phyloP scores from a whole-genome alignment of 1,139 yeast species.

The Meyerozyma athensensis region DNA sequence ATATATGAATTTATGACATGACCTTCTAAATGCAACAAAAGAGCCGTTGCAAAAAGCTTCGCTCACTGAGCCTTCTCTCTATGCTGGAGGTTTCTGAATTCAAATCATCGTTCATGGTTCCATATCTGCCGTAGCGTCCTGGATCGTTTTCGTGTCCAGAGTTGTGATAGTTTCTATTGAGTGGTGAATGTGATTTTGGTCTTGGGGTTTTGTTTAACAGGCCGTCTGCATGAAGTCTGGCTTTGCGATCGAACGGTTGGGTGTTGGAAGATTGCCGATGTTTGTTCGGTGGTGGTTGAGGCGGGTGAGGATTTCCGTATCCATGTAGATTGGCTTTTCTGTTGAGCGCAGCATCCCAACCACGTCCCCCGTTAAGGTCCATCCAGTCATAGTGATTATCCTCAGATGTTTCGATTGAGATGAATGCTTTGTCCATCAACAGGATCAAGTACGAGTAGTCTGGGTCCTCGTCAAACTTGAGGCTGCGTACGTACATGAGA shows the following conservation, averaged over 20 bases:
- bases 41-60: slow-evolving; percentile 11
- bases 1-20: not conserved
- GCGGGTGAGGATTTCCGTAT: slow-evolving; percentile 69
- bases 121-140: not conserved
- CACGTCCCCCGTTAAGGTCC: slow-evolving; percentile 75
- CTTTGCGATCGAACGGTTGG: not conserved
- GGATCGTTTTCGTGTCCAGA: not conserved
- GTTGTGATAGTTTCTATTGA: not conserved
- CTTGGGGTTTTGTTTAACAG: not conserved
- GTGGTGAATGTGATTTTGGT: not conserved
- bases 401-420: slow-evolving; percentile 30
- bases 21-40: slow-evolving; percentile 10
- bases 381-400: slow-evolving; percentile 83
- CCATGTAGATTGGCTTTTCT: slow-evolving; percentile 81
- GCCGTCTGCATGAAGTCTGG: not conserved
- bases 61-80: slow-evolving; percentile 9
- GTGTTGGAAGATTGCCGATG: slow-evolving; percentile 1
- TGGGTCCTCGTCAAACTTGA: slow-evolving; percentile 74
- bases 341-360: slow-evolving; percentile 77
- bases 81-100: slow-evolving; percentile 13
- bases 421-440: slow-evolving; percentile 41
- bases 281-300: slow-evolving; percentile 15
- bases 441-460: slow-evolving; percentile 53
- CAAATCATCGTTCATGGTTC: slow-evolving; percentile 9
- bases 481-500: slow-evolving; percentile 62